Base-by-base conservation (phyloP, 1,139 yeast genomes). In the Yamadazyma oceani region DNA sequence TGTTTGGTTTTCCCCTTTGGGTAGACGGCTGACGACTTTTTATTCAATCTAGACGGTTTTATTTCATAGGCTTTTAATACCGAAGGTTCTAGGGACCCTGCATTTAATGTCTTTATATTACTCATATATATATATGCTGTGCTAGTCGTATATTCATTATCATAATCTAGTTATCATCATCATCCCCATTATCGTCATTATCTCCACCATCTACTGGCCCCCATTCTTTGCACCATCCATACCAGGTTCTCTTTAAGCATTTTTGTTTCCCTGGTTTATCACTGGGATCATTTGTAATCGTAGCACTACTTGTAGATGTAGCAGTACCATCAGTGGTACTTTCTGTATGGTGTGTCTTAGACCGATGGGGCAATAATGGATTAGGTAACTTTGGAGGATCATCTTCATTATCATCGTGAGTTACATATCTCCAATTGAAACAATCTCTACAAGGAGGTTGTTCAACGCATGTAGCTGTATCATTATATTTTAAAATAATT, bases 391-490 rank as follows among this genome's bases (percentile, higher is more conserved):
- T 37, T 8, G 73, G 73, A 48, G 62, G 69, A 41, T 67, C 72
- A 8, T 51, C 61, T 42, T 63, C 70, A 23, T 55, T 51, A 40
- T 69, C 73, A 44, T 69, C 74, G 40, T 73, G 81, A 24, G 77
- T 73, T 2, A 83, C 78, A 60, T 78, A 92, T 35, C 83, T 74
- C 99, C 99, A 92, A 57, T 87, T 85, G 62, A 78, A 86, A 58
- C 99, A 92, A 56, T 92, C 98, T 33, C 80, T 70, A 53, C 94
- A 85, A 1, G 92, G 89, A 1, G 90, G 85, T 21, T 88, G 86
- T 16, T 74, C 77, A 15, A 65, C 71, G 56, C 97, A 90, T 34
- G 64, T 58, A 0, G 98, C 92, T 0, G 95, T 85, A 26, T 72
- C 76, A 49, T 90, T 89, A 58, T 90, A 89, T 10, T 66, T 74